A percentile compares a stretch with the other conserved stretches of the same genome.
phyloP scores from a whole-genome alignment of 2,329 filamentous ascomycete genomes.

The Colletotrichum gloeosporioides region DNA sequence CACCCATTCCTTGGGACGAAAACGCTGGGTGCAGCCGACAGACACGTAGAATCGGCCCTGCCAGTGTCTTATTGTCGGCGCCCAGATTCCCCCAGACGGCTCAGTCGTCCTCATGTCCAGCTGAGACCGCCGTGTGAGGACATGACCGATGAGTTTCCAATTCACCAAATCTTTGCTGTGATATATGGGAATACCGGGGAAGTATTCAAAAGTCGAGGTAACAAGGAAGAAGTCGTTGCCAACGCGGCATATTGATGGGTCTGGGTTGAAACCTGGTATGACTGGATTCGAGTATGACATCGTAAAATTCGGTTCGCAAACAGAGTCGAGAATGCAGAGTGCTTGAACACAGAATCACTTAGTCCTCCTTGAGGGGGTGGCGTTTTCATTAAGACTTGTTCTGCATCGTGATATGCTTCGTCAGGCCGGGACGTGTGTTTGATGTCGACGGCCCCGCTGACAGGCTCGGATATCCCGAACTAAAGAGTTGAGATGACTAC shows the following conservation, averaged over 20 bases:
- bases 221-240: neutral
- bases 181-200: neutral
- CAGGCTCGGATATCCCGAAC: too few relatives aligned
- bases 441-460: too few relatives aligned
- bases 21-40: neutral
- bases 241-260: neutral
- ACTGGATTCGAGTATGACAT: neutral
- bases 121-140: neutral
- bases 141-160: neutral
- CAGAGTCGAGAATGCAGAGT: too few relatives aligned
- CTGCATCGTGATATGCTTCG: too few relatives aligned
- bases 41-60: neutral
- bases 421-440: too few relatives aligned
- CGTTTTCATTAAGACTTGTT: too few relatives aligned
- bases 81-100: neutral
- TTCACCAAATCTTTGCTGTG: neutral
- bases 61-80: neutral
- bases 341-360: too few relatives aligned
- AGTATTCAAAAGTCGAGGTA: neutral
- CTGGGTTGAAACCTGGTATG: neutral
- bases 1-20: neutral
- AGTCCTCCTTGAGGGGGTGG: too few relatives aligned
- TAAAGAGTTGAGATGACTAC: too few relatives aligned
- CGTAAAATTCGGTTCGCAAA: neutral
- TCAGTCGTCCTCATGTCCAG: neutral